Evolutionary conservation across 2,329 filamentous ascomycete species (phyloP), one percentile per base, ranked within the genome.

Genomic region (Aspergillus aculeatus): DNA sequence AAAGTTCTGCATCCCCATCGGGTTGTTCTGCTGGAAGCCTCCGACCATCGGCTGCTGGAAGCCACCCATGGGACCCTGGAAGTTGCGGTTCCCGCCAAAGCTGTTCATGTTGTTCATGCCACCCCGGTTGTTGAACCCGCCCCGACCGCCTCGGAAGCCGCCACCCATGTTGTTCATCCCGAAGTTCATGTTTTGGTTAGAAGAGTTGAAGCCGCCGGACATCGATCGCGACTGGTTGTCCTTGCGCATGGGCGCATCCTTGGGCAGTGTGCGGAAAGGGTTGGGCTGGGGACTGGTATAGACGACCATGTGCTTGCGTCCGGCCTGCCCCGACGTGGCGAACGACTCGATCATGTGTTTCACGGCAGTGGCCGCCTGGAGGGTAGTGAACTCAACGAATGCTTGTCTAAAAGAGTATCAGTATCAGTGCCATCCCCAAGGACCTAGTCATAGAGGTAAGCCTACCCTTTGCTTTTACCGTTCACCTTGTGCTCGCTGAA

Each of bases 401-500:
- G 89, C 92, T 81, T 89, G 86, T 47, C 85, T 87, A 63, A 55
- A 26, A 21, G 31, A 19, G 16, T n/a, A 9, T 31, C 7, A 7
- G 9, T 6, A 29, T 54, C 52, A 54, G 52, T 31, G 19, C 12
- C 21, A 12, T 24, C 10, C 16, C 11, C 5, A n/a, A 12, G 32
- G 16, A 19, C 4, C 2, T 6, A n/a, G 23, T 21, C 10, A 11
- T 12, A 10, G 19, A 38, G 1, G 24, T 12, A 31, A 26, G 35
- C 87, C 64, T 83, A 96, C 93, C 95, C 94, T 81, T 98, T 97
- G 78, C 92, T 96, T 80, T 99, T 99, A 68, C 95, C 95, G 68
- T 99, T 99, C 51, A 98, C 93, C 75, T 99, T 99, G 78, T 98
- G 95, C 75, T 99, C 95, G 70, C 92, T 97, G 75, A 98, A 99